These are phyloP conservation scores for Botrytis paeoniae DNA, from an alignment of 2,329 filamentous ascomycete genomes.

Conservation along the genomic window DNA sequence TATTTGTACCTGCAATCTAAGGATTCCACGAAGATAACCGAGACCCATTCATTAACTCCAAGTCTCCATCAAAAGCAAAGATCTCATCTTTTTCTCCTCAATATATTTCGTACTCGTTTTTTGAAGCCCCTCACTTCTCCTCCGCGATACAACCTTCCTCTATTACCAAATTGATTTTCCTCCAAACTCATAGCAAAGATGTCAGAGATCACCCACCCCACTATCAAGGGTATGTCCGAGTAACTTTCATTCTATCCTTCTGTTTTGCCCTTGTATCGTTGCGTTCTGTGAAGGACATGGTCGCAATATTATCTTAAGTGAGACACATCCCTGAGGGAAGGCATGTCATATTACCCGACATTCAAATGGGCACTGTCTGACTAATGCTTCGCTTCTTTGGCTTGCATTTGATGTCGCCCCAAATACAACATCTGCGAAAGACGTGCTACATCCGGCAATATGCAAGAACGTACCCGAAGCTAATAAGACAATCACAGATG, in stretches of 20 bases:
- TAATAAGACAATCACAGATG: constrained; percentile 61
- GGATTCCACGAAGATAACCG: background rate
- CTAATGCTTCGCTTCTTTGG: constrained; percentile 1
- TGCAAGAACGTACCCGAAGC: constrained; percentile 15
- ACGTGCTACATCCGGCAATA: constrained; percentile 17
- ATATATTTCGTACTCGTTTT: background rate
- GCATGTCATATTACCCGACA: background rate
- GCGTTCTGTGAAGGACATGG: background rate
- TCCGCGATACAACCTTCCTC: background rate
- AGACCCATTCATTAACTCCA: background rate
- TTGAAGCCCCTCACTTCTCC: background rate
- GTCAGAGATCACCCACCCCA: constrained; percentile 55
- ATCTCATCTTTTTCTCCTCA: background rate
- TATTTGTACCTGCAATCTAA: background rate
- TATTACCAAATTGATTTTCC: background rate
- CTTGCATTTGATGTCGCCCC: constrained; percentile 1
- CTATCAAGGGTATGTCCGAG: constrained; percentile 53
- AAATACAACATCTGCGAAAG: constrained; percentile 4
- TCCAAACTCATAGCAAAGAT: constrained; percentile 36
- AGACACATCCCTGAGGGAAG: background rate
- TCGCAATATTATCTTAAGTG: constrained; percentile 10
- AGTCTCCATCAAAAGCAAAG: background rate
- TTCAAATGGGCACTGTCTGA: background rate
- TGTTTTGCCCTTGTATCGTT: background rate
- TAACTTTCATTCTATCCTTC: background rate